phyloP scores from a whole-genome alignment of 495 filamentous ascomycete genomes.

The Penicillium verhagenii region DNA sequence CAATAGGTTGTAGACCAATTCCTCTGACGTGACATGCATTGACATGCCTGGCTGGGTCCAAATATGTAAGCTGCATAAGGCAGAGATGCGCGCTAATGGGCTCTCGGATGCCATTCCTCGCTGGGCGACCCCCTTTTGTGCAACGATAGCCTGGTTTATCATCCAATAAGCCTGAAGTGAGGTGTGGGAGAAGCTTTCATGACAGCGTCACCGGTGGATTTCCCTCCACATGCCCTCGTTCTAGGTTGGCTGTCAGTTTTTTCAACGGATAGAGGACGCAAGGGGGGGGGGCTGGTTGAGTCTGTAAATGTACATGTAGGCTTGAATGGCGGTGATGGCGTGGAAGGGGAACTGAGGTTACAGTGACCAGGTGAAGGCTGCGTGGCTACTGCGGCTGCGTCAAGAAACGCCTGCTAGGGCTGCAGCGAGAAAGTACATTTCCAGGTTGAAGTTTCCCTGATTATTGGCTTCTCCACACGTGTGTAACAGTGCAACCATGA shows the following conservation, averaged over 20 bases:
- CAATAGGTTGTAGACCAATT: not conserved
- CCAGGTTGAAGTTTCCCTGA: not conserved
- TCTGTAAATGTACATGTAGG: not conserved
- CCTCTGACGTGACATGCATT: slow-evolving; percentile 2
- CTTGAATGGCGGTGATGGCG: not conserved
- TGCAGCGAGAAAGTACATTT: not conserved
- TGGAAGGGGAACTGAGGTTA: slow-evolving; percentile 2
- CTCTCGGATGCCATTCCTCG: not conserved
- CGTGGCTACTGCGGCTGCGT: not conserved
- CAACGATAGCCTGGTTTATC: slow-evolving; percentile 2
- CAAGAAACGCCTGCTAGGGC: not conserved
- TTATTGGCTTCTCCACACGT: not conserved
- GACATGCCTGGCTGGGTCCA: slow-evolving; percentile 7
- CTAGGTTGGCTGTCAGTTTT: not conserved
- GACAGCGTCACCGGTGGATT: slow-evolving; percentile 2
- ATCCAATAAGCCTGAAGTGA: slow-evolving; percentile 5
- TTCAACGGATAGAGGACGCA: slow-evolving; percentile 1
- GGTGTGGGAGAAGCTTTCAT: slow-evolving; percentile 8
- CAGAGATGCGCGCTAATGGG: slow-evolving; percentile 1
- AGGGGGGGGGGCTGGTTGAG: slow-evolving; percentile 7
- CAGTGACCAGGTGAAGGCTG: not conserved
- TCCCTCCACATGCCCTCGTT: not conserved
- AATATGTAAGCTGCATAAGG: not conserved
- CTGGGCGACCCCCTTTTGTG: not conserved
- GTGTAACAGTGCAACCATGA: not conserved